Evolutionary conservation across 2,329 filamentous ascomycete genomes (phyloP).

Genomic region (Gnomoniopsis smithogilvyi): DNA sequence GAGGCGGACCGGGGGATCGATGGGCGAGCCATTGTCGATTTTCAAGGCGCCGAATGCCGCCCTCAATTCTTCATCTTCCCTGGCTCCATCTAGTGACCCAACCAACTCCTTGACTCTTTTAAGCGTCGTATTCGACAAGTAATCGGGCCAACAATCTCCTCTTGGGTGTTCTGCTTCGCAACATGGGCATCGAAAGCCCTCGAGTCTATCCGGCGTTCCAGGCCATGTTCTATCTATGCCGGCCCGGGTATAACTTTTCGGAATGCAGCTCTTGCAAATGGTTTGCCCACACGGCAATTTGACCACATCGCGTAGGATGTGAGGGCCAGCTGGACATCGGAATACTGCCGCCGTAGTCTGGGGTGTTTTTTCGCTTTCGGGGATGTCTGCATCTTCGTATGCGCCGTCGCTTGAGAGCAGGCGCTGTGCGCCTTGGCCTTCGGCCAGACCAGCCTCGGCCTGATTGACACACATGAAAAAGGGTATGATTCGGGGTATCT

Average conservation of each 20-base stretch:
- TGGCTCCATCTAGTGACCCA: conserved; percentile 32
- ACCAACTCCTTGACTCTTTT: conserved; percentile 48
- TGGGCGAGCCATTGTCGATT: conserved; percentile 53
- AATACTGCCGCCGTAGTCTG: conserved; percentile 57
- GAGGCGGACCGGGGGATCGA: conserved; percentile 41
- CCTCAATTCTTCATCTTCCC: conserved; percentile 57
- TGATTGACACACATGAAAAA: conserved; percentile 13
- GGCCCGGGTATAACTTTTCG: conserved; percentile 58
- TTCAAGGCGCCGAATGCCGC: conserved; percentile 64
- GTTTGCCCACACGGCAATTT: conserved; percentile 80
- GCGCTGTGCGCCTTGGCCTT: conserved; percentile 3
- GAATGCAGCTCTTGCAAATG: conserved; percentile 73
- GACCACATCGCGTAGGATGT: conserved; percentile 63
- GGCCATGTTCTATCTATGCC: conserved; percentile 65
- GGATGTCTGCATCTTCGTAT: background rate
- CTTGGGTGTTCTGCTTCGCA: conserved; percentile 71
- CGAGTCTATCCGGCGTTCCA: conserved; percentile 59
- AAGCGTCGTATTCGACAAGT: conserved; percentile 71
- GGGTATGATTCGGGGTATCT: background rate
- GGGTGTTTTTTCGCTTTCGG: conserved; percentile 4
- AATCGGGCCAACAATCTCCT: conserved; percentile 74
- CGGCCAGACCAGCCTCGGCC: conserved; percentile 1
- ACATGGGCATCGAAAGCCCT: conserved; percentile 72
- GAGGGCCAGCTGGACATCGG: conserved; percentile 74
- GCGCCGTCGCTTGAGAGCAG: background rate